phyloP scores from a whole-genome alignment of 331 rosid genomes.

The Pyracantha coccinea region DNA sequence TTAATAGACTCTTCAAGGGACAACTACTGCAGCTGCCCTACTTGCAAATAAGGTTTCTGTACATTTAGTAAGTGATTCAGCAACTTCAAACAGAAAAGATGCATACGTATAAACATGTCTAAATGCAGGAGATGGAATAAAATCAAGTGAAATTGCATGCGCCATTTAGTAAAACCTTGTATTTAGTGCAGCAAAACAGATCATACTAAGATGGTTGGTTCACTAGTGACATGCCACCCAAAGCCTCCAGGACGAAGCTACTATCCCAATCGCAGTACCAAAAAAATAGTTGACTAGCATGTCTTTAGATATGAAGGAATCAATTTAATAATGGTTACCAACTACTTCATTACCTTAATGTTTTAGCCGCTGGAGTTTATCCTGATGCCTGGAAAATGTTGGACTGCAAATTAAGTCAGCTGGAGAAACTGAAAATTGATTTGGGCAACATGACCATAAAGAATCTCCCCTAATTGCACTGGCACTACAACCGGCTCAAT shows the following conservation, averaged over 20 bases:
- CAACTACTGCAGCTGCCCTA: neutral
- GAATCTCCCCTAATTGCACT: conserved; percentile 18
- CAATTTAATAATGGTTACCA: neutral
- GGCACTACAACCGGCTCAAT: conserved; percentile 51
- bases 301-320: neutral
- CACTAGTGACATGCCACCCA: neutral
- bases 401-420: conserved; percentile 30
- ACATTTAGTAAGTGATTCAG: neutral
- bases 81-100: neutral
- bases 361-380: conserved; percentile 21
- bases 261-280: neutral
- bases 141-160: neutral
- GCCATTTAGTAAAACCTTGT: neutral
- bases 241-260: neutral
- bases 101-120: neutral
- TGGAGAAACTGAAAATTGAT: conserved; percentile 19
- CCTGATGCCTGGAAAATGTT: conserved; percentile 32
- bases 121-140: neutral
- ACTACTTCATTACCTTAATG: conserved; percentile 40
- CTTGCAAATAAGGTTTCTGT: neutral
- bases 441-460: conserved; percentile 15
- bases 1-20: neutral
- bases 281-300: neutral
- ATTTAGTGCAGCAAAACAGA: neutral
- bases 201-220: neutral